Base-by-base conservation (phyloP, 345 rosid species). In the Ceriops decandra region DNA sequence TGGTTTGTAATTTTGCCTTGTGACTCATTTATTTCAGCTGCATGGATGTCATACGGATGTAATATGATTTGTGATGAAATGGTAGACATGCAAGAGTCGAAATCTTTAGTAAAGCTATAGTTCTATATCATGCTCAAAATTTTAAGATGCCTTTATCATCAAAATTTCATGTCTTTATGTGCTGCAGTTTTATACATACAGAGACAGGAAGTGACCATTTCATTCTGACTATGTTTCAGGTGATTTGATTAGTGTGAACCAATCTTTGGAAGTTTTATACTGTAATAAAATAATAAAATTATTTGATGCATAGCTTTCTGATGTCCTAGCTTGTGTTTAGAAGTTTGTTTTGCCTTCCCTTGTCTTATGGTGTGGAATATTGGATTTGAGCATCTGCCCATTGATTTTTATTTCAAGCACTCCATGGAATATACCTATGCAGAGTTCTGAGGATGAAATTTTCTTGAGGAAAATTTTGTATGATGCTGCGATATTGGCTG, bases 401-500 rank as follows among this genome's bases (percentile, higher is more conserved):
- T 47, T 35, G 57, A 65, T 67, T 8, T 4, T 33, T 61, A 51
- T 57, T 57, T 32, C 59, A 63, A 3, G 58, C 53, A 35, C 22
- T 24, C 8, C 1, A 20, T 58, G 52, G n/a, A 67, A 66, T 47
- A 32, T 57, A 15, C 56, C 42, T 64, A 5, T 76, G 81, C 84
- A 87, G 92, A 72, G 75, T 60, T 72, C 85, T 35, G 79, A 76
- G 72, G 76, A 84, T 60, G 85, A 60, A 67, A 42, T 47, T 66
- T 53, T 74, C 63, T 63, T 82, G 52, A 84, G 78, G 82, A 79
- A 59, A 74, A 20, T 84, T 73, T 62, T 85, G 20, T 84, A 70
- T 57, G 90, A 85, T 76, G 84, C 83, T 57, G 68, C 71, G 60
- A 33, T 84, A 52, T 68, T 82, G 75, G 92, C 79, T 53, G 92